A percentile compares a stretch with the other conserved stretches of the same genome.
Evolutionary conservation across 2,329 filamentous ascomycete genomes (phyloP).

Genomic region (Aspergillus pseudotamarii): DNA sequence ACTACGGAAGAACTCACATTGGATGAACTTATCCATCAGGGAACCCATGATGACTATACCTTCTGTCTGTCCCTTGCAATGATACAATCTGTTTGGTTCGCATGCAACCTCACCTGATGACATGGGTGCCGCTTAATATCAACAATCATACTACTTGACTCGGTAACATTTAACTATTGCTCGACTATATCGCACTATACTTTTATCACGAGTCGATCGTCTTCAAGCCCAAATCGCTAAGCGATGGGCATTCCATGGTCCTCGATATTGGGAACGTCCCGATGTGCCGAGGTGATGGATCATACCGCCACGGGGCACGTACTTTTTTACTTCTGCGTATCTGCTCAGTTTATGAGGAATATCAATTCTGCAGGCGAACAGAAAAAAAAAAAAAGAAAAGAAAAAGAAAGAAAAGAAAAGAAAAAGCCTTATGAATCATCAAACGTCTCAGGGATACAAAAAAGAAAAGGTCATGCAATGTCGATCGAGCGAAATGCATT

Average conservation of each 20-base stretch:
- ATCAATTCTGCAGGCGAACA: neutral
- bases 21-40: neutral
- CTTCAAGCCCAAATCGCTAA: neutral
- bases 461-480: slow-evolving; percentile 32
- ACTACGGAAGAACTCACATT: neutral
- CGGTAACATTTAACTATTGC: neutral
- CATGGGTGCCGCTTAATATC: neutral
- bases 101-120: neutral
- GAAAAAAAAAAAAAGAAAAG: neutral
- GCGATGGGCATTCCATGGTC: slow-evolving; percentile 6
- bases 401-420: neutral
- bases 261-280: slow-evolving; percentile 4
- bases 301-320: slow-evolving; percentile 7
- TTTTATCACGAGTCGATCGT: slow-evolving; percentile 4
- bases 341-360: neutral
- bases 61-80: neutral
- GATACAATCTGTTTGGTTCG: neutral
- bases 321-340: neutral
- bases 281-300: slow-evolving; percentile 15
- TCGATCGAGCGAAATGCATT: slow-evolving; percentile 26
- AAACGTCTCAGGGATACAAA: slow-evolving; percentile 19
- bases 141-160: neutral
- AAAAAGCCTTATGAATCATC: neutral
- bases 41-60: neutral
- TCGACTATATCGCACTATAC: neutral